Evolutionary conservation across 495 filamentous ascomycete genomes (phyloP), one percentile per base, ranked within the genome.

Genomic region (Neurospora pannonica): DNA sequence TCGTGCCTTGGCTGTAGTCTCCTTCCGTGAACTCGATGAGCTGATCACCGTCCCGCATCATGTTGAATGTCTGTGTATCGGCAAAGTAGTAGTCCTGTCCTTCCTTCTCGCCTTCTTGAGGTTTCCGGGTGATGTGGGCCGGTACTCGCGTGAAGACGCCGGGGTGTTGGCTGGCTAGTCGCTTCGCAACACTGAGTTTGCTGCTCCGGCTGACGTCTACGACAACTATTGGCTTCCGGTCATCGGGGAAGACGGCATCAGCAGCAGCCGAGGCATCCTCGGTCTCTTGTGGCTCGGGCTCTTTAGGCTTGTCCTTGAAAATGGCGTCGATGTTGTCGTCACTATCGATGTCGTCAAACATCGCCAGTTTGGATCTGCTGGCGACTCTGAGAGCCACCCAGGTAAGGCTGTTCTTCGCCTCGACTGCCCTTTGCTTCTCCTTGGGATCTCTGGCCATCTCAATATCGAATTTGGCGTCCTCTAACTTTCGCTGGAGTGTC

Each of bases 311-410:
- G 31, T 87, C 82, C 70, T 87, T 82, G 75, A 89, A 89, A 34
- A 89, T 84, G 34, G 79, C 76, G 70, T 87, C 84, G 62, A 88
- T 83, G 43, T 92, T 93, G 76, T 92, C 91, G 54, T 90, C 91
- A 76, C 94, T 90, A 21, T 97, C 94, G 21, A 97, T 90, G 79
- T 92, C 93, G 79, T 97, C 93, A 78, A 98, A 97, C 15, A 89
- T 79, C 46, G 87, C 86, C 37, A 98, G 88, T 76, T 90, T 92
- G 75, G 84, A 89, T 77, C 87, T 90, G 48, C 90, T 88, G 5
- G 93, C 92, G 72, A 97, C 88, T 43, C 96, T 89, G 67, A 98
- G 84, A 24, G 92, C 90, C 74, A 94, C 88, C 96, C 96, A 99
- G 38, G 89, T 91, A 82, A 97, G 95, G 85, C 93, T 97, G 31